Conservation (phyloP, 345 rosid species). For the Geranium brycei region DNA sequence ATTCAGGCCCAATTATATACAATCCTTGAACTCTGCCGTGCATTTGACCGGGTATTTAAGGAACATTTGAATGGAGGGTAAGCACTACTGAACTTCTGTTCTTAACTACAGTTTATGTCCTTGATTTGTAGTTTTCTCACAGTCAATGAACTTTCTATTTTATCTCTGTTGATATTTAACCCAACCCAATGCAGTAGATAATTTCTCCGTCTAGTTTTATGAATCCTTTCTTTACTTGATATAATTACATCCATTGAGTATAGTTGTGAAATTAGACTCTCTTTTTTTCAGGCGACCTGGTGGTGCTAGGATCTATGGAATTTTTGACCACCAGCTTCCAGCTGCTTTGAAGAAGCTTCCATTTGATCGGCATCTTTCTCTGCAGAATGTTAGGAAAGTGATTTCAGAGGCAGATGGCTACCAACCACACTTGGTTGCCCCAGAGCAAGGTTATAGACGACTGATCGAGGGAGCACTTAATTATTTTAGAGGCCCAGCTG, state of each 20-base stretch:
- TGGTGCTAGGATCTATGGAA: slow-evolving; percentile 76
- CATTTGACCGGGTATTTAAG: slow-evolving; percentile 79
- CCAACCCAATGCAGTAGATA: too few relatives aligned
- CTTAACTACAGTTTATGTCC: neutral
- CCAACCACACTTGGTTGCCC: slow-evolving; percentile 81
- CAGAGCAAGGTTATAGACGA: slow-evolving; percentile 77
- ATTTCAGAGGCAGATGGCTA: slow-evolving; percentile 84
- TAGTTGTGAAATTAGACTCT: slow-evolving; percentile 1
- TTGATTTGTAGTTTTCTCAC: too few relatives aligned
- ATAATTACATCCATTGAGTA: neutral
- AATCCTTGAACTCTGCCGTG: slow-evolving; percentile 71
- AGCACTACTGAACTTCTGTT: slow-evolving; percentile 1
- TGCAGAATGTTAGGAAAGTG: slow-evolving; percentile 62
- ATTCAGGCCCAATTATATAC: slow-evolving; percentile 68
- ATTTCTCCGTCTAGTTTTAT: too few relatives aligned
- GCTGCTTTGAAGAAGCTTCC: slow-evolving; percentile 85
- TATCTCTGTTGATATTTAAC: too few relatives aligned
- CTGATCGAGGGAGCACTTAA: slow-evolving; percentile 51
- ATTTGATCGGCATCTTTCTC: slow-evolving; percentile 70
- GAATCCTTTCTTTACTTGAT: too few relatives aligned
- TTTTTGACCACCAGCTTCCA: slow-evolving; percentile 78
- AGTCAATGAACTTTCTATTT: too few relatives aligned
- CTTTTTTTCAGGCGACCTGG: slow-evolving; percentile 51
- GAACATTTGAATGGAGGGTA: slow-evolving; percentile 98
- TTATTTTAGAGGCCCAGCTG: slow-evolving; percentile 79